These are phyloP conservation scores for Puccinia hordei DNA, from an alignment of 1,284 basidiomycete genomes.

Conservation along the genomic window DNA sequence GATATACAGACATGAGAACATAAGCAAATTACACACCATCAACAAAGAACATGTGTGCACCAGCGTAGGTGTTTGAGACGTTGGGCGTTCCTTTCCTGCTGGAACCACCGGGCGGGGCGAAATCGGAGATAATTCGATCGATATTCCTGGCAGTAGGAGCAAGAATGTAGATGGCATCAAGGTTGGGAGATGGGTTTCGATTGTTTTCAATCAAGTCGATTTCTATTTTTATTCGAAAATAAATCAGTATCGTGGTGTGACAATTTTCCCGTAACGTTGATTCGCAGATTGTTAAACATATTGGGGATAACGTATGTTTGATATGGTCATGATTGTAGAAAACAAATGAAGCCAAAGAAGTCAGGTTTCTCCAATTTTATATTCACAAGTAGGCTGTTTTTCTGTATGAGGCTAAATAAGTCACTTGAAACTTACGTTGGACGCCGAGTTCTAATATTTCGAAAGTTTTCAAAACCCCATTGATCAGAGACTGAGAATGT, in stretches of 20 bases:
- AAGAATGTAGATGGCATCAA: slow-evolving; percentile 88
- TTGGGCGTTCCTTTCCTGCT: slow-evolving; percentile 27
- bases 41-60: slow-evolving; percentile 89
- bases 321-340: background rate
- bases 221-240: slow-evolving; percentile 51
- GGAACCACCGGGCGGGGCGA: slow-evolving; percentile 60
- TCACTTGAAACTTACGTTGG: slow-evolving; percentile 62
- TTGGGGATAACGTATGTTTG: background rate
- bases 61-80: slow-evolving; percentile 69
- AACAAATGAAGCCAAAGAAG: background rate
- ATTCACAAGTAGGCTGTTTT: background rate
- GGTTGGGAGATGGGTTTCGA: slow-evolving; percentile 73
- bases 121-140: slow-evolving; percentile 84
- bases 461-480: slow-evolving; percentile 84
- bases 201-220: slow-evolving; percentile 62
- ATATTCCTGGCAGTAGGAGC: slow-evolving; percentile 94
- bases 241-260: background rate
- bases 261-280: background rate
- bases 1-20: slow-evolving; percentile 16
- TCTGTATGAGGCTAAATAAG: background rate
- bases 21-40: slow-evolving; percentile 68
- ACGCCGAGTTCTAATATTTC: slow-evolving; percentile 93
- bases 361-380: background rate
- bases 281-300: background rate
- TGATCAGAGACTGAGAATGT: slow-evolving; percentile 70